These are phyloP conservation scores for Sarocladium brachiariae DNA, from an alignment of 2,329 filamentous ascomycete species.

Conservation along the genomic window DNA sequence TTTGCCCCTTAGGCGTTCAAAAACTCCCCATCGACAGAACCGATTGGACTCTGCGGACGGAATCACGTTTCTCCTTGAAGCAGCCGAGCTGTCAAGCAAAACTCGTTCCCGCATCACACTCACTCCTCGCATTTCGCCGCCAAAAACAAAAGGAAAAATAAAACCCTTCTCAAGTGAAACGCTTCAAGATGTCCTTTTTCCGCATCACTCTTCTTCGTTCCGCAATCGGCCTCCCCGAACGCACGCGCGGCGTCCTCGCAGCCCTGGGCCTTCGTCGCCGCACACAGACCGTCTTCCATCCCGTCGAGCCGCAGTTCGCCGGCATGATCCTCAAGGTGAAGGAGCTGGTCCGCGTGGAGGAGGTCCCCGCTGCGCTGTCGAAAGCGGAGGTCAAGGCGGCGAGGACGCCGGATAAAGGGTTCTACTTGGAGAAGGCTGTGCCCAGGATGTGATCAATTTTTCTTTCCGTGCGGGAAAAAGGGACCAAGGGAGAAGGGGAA, in stretches of 20 bases:
- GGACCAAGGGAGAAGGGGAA: background rate
- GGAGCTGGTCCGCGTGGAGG: constrained; percentile 76
- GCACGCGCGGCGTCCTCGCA: constrained; percentile 71
- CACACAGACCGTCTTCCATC: constrained; percentile 83
- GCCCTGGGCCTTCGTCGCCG: constrained; percentile 82
- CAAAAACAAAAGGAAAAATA: too few species aligned
- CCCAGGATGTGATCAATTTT: constrained; percentile 16
- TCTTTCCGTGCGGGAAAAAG: too few species aligned
- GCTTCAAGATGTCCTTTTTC: constrained; percentile 80
- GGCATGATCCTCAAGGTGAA: constrained; percentile 93
- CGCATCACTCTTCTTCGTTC: constrained; percentile 85
- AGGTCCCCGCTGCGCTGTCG: constrained; percentile 61
- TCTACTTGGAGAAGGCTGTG: constrained; percentile 62
- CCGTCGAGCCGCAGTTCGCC: constrained; percentile 71
- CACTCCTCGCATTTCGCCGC: too few species aligned
- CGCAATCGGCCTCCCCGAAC: constrained; percentile 78
- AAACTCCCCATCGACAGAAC: too few species aligned
- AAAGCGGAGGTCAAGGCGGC: constrained; percentile 62
- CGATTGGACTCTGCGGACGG: too few species aligned
- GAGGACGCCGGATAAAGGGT: constrained; percentile 71
- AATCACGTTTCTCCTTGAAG: too few species aligned
- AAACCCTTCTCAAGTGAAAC: too few species aligned
- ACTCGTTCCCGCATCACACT: too few species aligned
- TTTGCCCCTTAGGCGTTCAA: too few species aligned
- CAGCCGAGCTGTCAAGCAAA: too few species aligned